These are phyloP conservation scores for Arthrobotrys sinensis DNA, from an alignment of 2,329 filamentous ascomycete genomes.

Conservation along the genomic window DNA sequence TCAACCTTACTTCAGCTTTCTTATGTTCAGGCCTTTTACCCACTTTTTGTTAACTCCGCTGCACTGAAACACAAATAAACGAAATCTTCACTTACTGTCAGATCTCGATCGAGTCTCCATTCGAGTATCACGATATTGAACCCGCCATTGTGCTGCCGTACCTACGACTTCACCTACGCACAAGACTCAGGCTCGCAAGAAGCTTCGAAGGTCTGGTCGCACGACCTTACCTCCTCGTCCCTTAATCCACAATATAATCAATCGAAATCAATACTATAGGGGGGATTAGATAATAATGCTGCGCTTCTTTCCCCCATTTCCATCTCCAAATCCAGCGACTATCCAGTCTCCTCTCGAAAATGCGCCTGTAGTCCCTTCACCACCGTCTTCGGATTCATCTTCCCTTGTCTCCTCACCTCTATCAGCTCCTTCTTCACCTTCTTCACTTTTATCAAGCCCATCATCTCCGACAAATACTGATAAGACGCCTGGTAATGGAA, in stretches of 20 bases:
- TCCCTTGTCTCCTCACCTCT: slow-evolving; percentile 31
- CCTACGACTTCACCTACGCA: not conserved
- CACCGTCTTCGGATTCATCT: slow-evolving; percentile 44
- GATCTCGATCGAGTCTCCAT: slow-evolving; percentile 1
- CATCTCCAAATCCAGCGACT: slow-evolving; percentile 54
- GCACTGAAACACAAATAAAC: not conserved
- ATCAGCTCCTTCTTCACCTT: slow-evolving; percentile 37
- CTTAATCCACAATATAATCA: not conserved
- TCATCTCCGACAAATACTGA: slow-evolving; percentile 30
- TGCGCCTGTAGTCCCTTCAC: slow-evolving; percentile 37
- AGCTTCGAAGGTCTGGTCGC: not conserved
- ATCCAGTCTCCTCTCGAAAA: slow-evolving; percentile 42
- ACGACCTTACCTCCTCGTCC: not conserved
- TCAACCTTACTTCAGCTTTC: slow-evolving; percentile 11
- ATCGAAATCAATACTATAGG: slow-evolving; percentile 1
- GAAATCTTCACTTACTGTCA: not conserved
- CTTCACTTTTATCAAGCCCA: slow-evolving; percentile 28
- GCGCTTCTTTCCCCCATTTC: slow-evolving; percentile 56
- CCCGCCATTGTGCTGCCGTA: not conserved
- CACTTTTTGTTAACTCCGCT: slow-evolving; percentile 9
- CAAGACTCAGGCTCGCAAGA: not conserved
- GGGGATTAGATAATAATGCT: slow-evolving; percentile 37
- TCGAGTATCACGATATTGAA: not conserved
- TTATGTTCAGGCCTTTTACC: not conserved
- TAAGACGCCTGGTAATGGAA: slow-evolving; percentile 5